Conservation (phyloP, 1,139 yeast genomes). For the Taphrina communis region DNA sequence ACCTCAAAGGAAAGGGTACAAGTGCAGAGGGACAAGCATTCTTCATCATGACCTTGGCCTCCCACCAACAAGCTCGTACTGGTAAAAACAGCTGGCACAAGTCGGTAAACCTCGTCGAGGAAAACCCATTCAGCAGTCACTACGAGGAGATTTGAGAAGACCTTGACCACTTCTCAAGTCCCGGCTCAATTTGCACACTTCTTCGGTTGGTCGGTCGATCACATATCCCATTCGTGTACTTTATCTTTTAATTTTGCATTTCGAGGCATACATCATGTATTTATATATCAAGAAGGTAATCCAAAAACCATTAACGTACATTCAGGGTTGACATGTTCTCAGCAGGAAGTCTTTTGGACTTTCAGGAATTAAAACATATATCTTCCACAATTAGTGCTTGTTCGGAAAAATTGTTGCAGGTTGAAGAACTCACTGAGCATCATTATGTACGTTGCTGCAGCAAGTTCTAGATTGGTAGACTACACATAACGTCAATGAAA, state of each 20-base stretch:
- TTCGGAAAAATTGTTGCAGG: background rate
- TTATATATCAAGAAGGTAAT: background rate
- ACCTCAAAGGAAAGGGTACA: conserved; percentile 27
- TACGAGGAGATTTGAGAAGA: conserved; percentile 17
- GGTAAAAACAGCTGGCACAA: conserved; percentile 18
- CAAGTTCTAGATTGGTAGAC: no score
- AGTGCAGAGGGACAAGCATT: conserved; percentile 39
- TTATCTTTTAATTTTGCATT: no score
- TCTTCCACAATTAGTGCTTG: background rate
- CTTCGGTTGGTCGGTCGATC: no score
- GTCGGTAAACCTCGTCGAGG: conserved; percentile 13
- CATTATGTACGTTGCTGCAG: conserved; percentile 15
- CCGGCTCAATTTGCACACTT: background rate
- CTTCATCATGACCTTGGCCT: conserved; percentile 36
- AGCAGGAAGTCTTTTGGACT: conserved; percentile 7
- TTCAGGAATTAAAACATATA: conserved; percentile 37
- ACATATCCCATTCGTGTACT: background rate
- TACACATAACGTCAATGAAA: no score
- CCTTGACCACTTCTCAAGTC: background rate
- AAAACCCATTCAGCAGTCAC: conserved; percentile 25
- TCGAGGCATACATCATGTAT: background rate
- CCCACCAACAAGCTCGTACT: conserved; percentile 13
- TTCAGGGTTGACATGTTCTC: conserved; percentile 37
- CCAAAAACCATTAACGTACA: conserved; percentile 1
- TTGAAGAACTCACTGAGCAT: conserved; percentile 17